Evolutionary conservation across 2,329 filamentous ascomycete genomes (phyloP).

Genomic region (Neonectria magnoliae): DNA sequence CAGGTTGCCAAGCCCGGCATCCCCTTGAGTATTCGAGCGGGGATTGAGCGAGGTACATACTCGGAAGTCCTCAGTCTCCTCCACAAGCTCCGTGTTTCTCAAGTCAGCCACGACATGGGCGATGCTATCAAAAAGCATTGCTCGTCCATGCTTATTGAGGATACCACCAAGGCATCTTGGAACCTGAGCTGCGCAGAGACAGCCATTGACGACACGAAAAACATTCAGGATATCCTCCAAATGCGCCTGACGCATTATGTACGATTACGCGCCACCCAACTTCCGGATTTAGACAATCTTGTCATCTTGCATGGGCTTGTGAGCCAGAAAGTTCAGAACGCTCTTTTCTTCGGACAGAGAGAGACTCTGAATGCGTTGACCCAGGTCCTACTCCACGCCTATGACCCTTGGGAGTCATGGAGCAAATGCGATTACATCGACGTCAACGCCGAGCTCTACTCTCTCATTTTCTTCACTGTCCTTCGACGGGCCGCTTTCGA

Average conservation of each 20-base stretch:
- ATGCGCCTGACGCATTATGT: conserved; percentile 17
- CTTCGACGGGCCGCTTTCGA: conserved; percentile 29
- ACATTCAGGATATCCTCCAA: conserved; percentile 12
- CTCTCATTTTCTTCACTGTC: conserved; percentile 27
- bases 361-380: conserved; percentile 7
- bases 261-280: neutral
- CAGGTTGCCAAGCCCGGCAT: neutral
- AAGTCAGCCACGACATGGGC: neutral
- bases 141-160: conserved; percentile 17
- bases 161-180: conserved; percentile 23
- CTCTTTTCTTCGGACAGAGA: conserved; percentile 23
- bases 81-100: conserved; percentile 16
- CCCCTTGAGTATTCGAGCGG: conserved; percentile 20
- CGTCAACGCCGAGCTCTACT: conserved; percentile 27
- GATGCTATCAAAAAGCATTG: conserved; percentile 17
- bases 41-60: conserved; percentile 21
- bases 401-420: conserved; percentile 16
- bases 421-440: conserved; percentile 17
- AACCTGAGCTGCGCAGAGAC: conserved; percentile 10
- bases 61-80: conserved; percentile 25
- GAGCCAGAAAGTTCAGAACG: conserved; percentile 8
- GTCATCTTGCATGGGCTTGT: conserved; percentile 9
- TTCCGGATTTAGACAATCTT: conserved; percentile 22
- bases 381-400: conserved; percentile 1
- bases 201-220: conserved; percentile 15